A percentile compares a stretch with the other conserved stretches of the same genome.
Conservation (phyloP, 2,329 filamentous ascomycete genomes). For the Pseudogymnoascus sp. region DNA sequence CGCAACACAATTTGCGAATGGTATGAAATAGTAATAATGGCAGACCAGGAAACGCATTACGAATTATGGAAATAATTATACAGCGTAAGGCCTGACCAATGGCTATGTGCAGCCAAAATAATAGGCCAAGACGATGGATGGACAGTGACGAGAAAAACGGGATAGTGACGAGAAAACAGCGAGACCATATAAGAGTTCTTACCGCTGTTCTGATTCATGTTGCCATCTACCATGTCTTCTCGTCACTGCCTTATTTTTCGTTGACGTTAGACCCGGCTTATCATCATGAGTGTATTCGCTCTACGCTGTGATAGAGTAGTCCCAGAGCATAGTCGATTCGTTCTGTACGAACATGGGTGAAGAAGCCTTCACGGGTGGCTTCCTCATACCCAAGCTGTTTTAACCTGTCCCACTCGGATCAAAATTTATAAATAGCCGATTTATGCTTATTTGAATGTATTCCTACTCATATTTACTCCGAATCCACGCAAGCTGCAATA, state of each 20-base stretch:
- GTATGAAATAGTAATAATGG: neutral
- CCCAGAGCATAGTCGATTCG: too few species aligned
- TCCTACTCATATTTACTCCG: neutral
- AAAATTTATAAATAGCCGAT: neutral
- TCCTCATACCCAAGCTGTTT: neutral
- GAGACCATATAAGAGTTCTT: neutral
- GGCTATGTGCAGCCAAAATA: too few species aligned
- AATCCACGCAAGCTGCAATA: conserved; percentile 1
- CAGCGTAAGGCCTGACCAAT: neutral
- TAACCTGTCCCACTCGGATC: neutral
- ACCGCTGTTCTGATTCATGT: neutral
- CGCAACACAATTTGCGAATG: neutral
- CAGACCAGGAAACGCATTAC: neutral
- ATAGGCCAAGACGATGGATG: neutral
- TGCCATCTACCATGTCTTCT: neutral
- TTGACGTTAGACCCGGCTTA: neutral
- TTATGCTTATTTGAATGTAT: neutral
- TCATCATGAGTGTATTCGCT: neutral
- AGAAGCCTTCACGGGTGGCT: neutral
- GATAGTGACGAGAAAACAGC: neutral
- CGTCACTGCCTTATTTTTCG: neutral
- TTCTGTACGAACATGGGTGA: neutral
- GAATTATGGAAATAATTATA: neutral
- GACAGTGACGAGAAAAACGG: neutral
- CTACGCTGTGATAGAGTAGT: neutral